Conservation (phyloP, 352 stramenopile species). For the Pythium pyrilobum region DNA sequence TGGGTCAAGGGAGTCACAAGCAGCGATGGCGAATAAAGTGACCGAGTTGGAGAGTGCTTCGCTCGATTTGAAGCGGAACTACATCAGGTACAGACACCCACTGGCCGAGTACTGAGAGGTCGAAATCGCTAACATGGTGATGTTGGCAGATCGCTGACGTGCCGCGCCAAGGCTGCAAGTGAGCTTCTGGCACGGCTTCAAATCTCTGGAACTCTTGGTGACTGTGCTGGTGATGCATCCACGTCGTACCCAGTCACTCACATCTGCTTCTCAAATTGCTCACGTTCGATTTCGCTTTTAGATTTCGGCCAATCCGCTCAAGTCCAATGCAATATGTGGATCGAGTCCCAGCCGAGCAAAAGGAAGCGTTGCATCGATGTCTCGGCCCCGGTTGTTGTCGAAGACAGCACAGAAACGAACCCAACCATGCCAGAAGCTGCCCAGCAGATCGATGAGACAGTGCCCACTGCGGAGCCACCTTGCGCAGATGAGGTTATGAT, state of each 20-base stretch:
- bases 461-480: no score
- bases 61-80: slow-evolving; percentile 42
- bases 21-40: slow-evolving; percentile 41
- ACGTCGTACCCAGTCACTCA: not conserved
- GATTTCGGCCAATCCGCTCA: no score
- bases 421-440: no score
- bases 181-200: slow-evolving; percentile 39
- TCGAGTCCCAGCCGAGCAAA: not conserved
- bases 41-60: slow-evolving; percentile 30
- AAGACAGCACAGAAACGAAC: no score
- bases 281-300: no score
- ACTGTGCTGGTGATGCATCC: slow-evolving; percentile 3
- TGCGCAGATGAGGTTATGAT: no score
- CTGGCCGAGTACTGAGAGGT: no score
- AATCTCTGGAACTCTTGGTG: not conserved
- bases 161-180: slow-evolving; percentile 42
- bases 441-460: no score
- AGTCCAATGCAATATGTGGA: not conserved
- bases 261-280: not conserved
- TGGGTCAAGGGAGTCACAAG: slow-evolving; percentile 38
- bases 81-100: slow-evolving; percentile 64
- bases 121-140: no score
- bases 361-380: not conserved
- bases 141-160: slow-evolving; percentile 43
- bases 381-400: no score